Evolutionary conservation across 2,329 filamentous ascomycete genomes (phyloP).

Genomic region (Chaetomium sp.): DNA sequence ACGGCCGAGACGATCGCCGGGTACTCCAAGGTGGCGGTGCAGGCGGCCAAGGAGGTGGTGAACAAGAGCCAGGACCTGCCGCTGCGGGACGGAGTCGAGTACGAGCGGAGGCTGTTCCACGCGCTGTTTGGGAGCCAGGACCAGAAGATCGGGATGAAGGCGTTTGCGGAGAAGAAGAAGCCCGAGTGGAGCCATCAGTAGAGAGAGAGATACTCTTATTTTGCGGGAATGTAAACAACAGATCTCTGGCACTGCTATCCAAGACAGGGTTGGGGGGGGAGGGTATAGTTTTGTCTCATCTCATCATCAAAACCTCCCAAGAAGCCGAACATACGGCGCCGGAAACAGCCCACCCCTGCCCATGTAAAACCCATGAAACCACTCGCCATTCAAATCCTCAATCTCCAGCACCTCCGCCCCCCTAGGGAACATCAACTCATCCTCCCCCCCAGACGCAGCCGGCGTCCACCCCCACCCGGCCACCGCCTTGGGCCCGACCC

Average conservation of each 20-base stretch:
- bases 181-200: constrained; percentile 85
- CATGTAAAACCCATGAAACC: constrained; percentile 86
- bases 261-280: not conserved
- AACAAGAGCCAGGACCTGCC: constrained; percentile 96
- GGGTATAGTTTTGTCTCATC: not conserved
- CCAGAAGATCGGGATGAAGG: constrained; percentile 96
- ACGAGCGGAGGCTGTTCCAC: constrained; percentile 91
- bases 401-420: constrained; percentile 81
- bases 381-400: constrained; percentile 87
- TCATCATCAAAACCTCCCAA: constrained; percentile 2
- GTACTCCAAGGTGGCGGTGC: constrained; percentile 82
- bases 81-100: constrained; percentile 89
- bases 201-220: not conserved
- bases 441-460: constrained; percentile 57
- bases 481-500: constrained; percentile 62
- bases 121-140: constrained; percentile 89
- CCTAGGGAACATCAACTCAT: constrained; percentile 83
- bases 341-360: constrained; percentile 80
- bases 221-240: not conserved
- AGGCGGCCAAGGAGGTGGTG: constrained; percentile 95
- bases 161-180: constrained; percentile 94
- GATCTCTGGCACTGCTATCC: not conserved
- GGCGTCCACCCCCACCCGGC: constrained; percentile 83
- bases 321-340: constrained; percentile 64
- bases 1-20: constrained; percentile 88